Percentiles rank a stretch among this genome's conserved stretches.
phyloP scores from a whole-genome alignment of 306 rosid genomes.

The Cicer pinnatifidum region DNA sequence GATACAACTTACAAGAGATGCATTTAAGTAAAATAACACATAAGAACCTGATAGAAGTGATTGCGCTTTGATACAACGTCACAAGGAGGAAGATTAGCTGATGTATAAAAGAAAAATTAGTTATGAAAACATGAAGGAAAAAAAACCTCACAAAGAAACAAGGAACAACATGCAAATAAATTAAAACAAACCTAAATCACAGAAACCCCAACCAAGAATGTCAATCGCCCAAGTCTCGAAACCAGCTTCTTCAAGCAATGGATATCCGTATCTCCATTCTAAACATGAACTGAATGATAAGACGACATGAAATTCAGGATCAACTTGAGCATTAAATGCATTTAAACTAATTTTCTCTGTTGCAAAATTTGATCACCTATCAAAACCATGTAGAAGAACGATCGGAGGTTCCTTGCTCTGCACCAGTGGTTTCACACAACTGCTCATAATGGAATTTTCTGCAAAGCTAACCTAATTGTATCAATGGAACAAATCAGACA shows the following conservation, averaged over 20 bases:
- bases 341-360: slow-evolving; percentile 8
- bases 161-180: slow-evolving; percentile 24
- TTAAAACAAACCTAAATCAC: slow-evolving; percentile 75
- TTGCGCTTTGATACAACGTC: slow-evolving; percentile 75
- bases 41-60: slow-evolving; percentile 82
- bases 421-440: slow-evolving; percentile 77
- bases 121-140: background rate
- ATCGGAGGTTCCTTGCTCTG: slow-evolving; percentile 66
- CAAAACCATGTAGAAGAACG: slow-evolving; percentile 94
- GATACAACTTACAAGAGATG: background rate
- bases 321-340: slow-evolving; percentile 37
- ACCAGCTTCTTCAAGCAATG: slow-evolving; percentile 85
- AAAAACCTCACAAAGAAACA: slow-evolving; percentile 8
- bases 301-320: slow-evolving; percentile 44
- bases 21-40: slow-evolving; percentile 10
- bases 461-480: slow-evolving; percentile 63
- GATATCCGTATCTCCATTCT: slow-evolving; percentile 91
- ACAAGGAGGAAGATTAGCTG: slow-evolving; percentile 80
- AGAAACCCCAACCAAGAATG: slow-evolving; percentile 99
- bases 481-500: slow-evolving; percentile 32
- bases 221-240: slow-evolving; percentile 93
- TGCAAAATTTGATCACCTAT: slow-evolving; percentile 63
- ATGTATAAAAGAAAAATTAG: slow-evolving; percentile 36
- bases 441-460: slow-evolving; percentile 73
- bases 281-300: slow-evolving; percentile 88